Evolutionary conservation across 2,329 filamentous ascomycete genomes (phyloP).

Genomic region (Aureobasidium mangrovei): DNA sequence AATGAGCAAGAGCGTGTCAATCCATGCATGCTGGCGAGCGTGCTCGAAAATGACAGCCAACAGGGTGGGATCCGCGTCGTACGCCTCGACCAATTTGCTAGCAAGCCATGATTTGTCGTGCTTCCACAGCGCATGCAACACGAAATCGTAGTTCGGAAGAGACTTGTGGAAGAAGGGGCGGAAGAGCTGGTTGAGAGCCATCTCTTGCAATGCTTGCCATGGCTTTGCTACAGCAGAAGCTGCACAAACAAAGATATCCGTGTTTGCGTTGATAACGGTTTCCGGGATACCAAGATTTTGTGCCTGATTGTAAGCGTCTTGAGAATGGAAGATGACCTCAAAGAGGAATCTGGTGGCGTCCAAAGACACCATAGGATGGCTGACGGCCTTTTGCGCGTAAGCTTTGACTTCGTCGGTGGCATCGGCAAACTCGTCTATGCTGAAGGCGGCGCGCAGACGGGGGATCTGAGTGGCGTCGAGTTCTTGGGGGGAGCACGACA

Average conservation of each 20-base stretch:
- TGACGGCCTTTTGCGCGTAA: constrained; percentile 59
- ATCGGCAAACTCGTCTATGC: constrained; percentile 52
- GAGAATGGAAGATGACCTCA: constrained; percentile 51
- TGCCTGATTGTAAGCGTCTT: constrained; percentile 47
- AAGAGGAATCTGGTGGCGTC: constrained; percentile 67
- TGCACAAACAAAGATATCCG: constrained; percentile 70
- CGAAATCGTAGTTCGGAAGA: constrained; percentile 72
- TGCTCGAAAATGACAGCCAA: constrained; percentile 68
- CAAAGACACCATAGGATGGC: constrained; percentile 80
- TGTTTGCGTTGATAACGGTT: constrained; percentile 58
- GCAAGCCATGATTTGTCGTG: constrained; percentile 84
- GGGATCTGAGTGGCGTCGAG: constrained; percentile 81
- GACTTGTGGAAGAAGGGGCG: constrained; percentile 74
- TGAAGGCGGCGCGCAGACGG: constrained; percentile 68
- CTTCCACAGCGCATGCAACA: constrained; percentile 83
- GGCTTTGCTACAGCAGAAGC: constrained; percentile 69
- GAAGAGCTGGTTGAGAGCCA: constrained; percentile 69
- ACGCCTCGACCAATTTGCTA: constrained; percentile 66
- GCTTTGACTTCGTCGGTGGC: constrained; percentile 51
- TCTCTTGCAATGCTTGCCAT: constrained; percentile 65
- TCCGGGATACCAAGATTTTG: constrained; percentile 52
- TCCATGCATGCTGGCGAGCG: constrained; percentile 72
- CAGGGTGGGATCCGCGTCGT: constrained; percentile 59
- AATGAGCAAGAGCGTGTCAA: constrained; percentile 69
- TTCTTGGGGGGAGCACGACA: constrained; percentile 64